Base-by-base conservation (phyloP, 106 monocot genomes). In the Triglochin maritima region DNA sequence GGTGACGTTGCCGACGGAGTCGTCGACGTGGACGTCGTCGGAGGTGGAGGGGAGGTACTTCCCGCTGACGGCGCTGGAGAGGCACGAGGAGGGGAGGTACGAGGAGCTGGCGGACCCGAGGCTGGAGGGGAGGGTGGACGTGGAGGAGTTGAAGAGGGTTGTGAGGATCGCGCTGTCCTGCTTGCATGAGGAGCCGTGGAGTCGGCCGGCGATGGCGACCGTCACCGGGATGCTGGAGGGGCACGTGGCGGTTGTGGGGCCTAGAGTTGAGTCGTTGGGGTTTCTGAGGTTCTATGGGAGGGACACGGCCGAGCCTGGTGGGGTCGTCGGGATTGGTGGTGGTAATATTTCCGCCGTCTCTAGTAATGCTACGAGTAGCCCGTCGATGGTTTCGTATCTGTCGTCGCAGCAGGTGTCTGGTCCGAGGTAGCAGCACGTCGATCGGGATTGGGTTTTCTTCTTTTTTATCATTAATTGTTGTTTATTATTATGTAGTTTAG, bases 21-120 rank as follows among this genome's bases (percentile, higher is more conserved):
- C 55, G 9, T 60, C 70, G 29, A 45, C 56, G 29, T 43, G 63
- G 42, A 43, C 66, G 45, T 9, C 15, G 52, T 42, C 55, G 6
- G 15, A 64, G 61, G 45, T 2, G 57, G 47, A 0, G 68, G 59
- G 49, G 47, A 44, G 29, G 12, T 95, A 90, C 60, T 95, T 90
- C 67, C 95, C 95, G 9, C 56, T 84, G 68, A 43, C 79, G 51
- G 92, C 86, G n/a, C 48, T 93, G 79, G 85, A 88, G 65, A 84
- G 53, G 92, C 83, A 93, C 69, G 83, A 88, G 76, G 45, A 56
- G 50, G 79, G 81, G 57, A 71, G 12, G 10, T 93, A 82, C 69
- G 47, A 61, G 47, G 81, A 78, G 57, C 70, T 93, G 59, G 80
- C 80, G 0, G 92, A 93, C 59, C 79, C 76, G 47, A 69, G 83